Evolutionary conservation across 768 basidiomycete species (phyloP), one percentile per base, ranked within the genome.

Genomic region (Symmetrospora coprosmae): DNA sequence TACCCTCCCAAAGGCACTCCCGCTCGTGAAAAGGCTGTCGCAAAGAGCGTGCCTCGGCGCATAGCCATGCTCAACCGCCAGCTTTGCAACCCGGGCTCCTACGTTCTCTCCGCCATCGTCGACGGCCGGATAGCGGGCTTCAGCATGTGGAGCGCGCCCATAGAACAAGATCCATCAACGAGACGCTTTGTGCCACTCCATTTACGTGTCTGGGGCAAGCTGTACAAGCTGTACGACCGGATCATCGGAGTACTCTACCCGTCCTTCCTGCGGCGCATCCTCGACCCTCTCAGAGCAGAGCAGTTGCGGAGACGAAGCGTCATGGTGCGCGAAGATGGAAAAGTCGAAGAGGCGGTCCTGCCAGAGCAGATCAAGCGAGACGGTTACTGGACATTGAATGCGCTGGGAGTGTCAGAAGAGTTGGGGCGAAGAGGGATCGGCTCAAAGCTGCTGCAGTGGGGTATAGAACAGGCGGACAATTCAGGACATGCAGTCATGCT

Each of bases 121-220:
- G 25, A 38, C 17, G 27, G 28, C 55, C 39, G 37, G 5, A 25
- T 58, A n/a, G 55, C 55, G 8, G 55, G 55, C n/a, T 39, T 58
- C 25, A 43, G 41, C 13, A 58, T 58, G 2, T 58, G 55, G 55
- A 25, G 41, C 2, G 27, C 55, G 31, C 55, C 55, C n/a, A 58
- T 45, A 38, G 25, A 31, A 7, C 9, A 16, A 23, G 8, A 31
- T n/a, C n/a, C n/a, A n/a, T n/a, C n/a, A n/a, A n/a, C n/a, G n/a
- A n/a, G n/a, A n/a, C 55, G 40, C 7, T 5, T n/a, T 33, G 33
- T 45, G 16, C 43, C 55, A 21, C 33, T 31, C 2, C 19, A 31
- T 35, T 16, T 58, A 4, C 19, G 55, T 8, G 9, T 27, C 55
- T 19, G 43, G 9, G 8, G 37, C 23, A 23, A 28, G 16, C 4